Conservation (phyloP, 805 yeast genomes). For the Ogataea pilisensis region DNA sequence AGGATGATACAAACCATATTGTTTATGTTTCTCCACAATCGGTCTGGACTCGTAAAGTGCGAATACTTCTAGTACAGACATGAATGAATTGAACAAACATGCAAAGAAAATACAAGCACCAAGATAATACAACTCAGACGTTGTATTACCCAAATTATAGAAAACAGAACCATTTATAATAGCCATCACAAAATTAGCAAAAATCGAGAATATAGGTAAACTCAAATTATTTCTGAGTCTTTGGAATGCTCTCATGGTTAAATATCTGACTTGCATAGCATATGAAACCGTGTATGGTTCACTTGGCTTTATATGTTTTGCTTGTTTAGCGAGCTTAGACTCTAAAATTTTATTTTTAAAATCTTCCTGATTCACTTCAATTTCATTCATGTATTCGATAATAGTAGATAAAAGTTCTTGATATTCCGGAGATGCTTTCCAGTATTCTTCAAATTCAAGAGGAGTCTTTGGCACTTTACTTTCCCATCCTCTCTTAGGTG, state of each 20-base stretch:
- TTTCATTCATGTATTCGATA: conserved; percentile 24
- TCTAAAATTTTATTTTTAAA: conserved; percentile 12
- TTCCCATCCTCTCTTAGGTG: conserved; percentile 30
- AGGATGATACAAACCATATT: conserved; percentile 55
- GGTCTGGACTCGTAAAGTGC: conserved; percentile 51
- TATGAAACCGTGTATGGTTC: conserved; percentile 56
- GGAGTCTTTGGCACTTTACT: conserved; percentile 34
- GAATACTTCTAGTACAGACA: conserved; percentile 56
- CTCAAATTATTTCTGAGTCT: conserved; percentile 50
- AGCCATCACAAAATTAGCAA: conserved; percentile 50
- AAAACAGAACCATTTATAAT: conserved; percentile 55
- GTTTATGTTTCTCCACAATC: conserved; percentile 55
- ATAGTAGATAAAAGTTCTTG: conserved; percentile 30
- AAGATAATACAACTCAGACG: conserved; percentile 50
- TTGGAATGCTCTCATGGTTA: conserved; percentile 43
- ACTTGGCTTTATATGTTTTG: conserved; percentile 39
- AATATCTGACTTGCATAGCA: conserved; percentile 45
- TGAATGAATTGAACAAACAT: conserved; percentile 56
- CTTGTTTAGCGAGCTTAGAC: conserved; percentile 40
- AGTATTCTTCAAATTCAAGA: conserved; percentile 35
- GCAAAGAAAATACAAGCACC: conserved; percentile 68
- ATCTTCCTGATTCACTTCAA: conserved; percentile 22
- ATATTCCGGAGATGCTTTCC: conserved; percentile 33
- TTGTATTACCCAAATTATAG: conserved; percentile 40
- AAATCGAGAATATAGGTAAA: conserved; percentile 37